Evolutionary conservation across 2,329 filamentous ascomycete species (phyloP), one percentile per base, ranked within the genome.

Genomic region (Mycosphaerelloides madeirae): DNA sequence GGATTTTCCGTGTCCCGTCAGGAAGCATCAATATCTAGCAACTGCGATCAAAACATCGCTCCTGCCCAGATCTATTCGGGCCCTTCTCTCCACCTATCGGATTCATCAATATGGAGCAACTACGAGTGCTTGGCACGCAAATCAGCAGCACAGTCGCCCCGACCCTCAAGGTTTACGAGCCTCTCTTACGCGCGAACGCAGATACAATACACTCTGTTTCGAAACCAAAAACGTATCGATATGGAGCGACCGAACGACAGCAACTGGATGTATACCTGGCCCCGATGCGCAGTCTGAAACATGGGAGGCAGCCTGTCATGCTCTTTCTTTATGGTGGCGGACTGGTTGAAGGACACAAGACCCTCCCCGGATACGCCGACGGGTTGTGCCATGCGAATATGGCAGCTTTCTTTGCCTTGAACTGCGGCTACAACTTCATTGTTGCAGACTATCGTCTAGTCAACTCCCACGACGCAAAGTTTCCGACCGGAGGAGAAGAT

Each of bases 401-500:
- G 3, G 68, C 66, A 6, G 59, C 66, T 35, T 70, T 62, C 59
- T 71, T 69, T 54, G 61, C 67, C 6, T 50, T 63, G 20, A 56
- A 53, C 5, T 58, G 55, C 38, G 65, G 66, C 20, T 59, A 66
- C 37, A 64, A 58, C 6, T 62, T 65, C 12, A 50, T 69, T 20
- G 56, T 70, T 11, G 55, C 63, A 1, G 68, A 71, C 44, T 71
- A 70, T 48, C 57, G 68, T 11, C 58, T 70, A 13, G 50, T 68
- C 14, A 35, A 42, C 16, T 53, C 57, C 3, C 66, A 71, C 37
- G 66, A 63, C n/a, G 68, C 66, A 1, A 56, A 45, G 13, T 70
- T 63, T 43, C 68, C 68, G 1, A 68, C 66, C 5, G 68, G 68
- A 13, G 68, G 68, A 37, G 63, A 70, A 48, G 68, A 70, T 41